Evolutionary conservation across 805 yeast genomes (phyloP), one percentile per base, ranked within the genome.

Genomic region (Tanozyma kutaoensis): DNA sequence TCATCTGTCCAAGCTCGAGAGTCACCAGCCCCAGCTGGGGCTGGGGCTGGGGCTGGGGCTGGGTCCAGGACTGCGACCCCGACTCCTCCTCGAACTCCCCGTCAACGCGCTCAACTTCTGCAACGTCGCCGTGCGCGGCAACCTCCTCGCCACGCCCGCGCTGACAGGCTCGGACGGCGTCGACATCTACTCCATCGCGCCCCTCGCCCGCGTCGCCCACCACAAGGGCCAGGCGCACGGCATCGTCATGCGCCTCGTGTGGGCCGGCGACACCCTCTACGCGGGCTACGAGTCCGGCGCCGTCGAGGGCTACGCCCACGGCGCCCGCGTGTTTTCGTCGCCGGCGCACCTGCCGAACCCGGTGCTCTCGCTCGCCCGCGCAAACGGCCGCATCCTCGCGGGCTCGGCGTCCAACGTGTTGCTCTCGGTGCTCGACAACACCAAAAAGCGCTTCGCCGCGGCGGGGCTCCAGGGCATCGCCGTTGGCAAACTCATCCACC

Each of bases 221-320:
- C 40, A 24, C 12, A 28, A 31, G 17, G 28, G 35, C 9, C 45
- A 48, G 13, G 54, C 54, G 11, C 59, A 68, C 19, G 93, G 93
- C 2, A 76, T 79, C 22, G 65, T 77, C 10, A 78, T 82, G 84
- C 64, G 59, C 24, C 38, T 76, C 3, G 33, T 42, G 1, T 63
- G 69, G 48, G 38, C 63, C 1, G 39, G 38, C 8, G 37, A 42
- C 2, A 18, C 30, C 6, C 40, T 71, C 12, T 47, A 48, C 12
- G 55, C 76, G 5, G 94, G 93, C 1, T 81, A 66, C 42, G 94
- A 81, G 44, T 73, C 79, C 12, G 93, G 94, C 0, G 73, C 69
- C 37, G 28, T 59, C 6, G 21, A 48, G 14, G 59, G 55, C 1
- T 39, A 50, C 8, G 45, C 49, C 2, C 35, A 28, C 17, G 24